Evolutionary conservation across 2,329 filamentous ascomycete genomes (phyloP).

Genomic region (Ophiostoma ulmi): DNA sequence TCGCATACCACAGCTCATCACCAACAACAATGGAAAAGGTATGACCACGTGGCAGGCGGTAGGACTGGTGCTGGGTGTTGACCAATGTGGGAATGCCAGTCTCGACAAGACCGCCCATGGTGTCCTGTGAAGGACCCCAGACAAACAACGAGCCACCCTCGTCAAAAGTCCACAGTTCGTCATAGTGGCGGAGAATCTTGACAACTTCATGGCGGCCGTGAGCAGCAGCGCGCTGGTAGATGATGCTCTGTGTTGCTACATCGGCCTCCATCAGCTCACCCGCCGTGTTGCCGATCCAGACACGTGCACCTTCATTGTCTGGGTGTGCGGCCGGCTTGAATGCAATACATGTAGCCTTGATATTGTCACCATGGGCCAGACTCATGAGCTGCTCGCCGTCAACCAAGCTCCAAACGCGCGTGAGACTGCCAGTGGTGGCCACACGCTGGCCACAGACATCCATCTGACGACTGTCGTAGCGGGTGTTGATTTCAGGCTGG

Average conservation of each 20-base stretch:
- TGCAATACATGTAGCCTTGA: conserved; percentile 72
- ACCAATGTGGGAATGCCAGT: conserved; percentile 60
- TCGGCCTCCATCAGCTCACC: conserved; percentile 91
- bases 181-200: conserved; percentile 78
- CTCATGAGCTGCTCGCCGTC: conserved; percentile 79
- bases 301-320: conserved; percentile 69
- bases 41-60: conserved; percentile 72
- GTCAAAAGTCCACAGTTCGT: conserved; percentile 91
- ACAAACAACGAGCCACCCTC: conserved; percentile 81
- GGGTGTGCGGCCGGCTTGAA: conserved; percentile 80
- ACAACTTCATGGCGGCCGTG: conserved; percentile 76
- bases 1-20: conserved; percentile 79
- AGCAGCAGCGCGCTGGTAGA: conserved; percentile 62
- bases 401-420: conserved; percentile 78
- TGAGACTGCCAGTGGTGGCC: conserved; percentile 81
- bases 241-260: conserved; percentile 64
- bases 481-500: conserved; percentile 70
- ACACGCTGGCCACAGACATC: conserved; percentile 84
- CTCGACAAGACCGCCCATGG: conserved; percentile 36
- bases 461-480: conserved; percentile 80
- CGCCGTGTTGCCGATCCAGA: conserved; percentile 87
- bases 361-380: conserved; percentile 75
- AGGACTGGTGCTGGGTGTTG: conserved; percentile 65
- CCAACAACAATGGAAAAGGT: conserved; percentile 86
- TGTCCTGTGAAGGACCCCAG: conserved; percentile 71